Conservation (phyloP, 176 grass and related monocot genomes). For the Juncus effusus region DNA sequence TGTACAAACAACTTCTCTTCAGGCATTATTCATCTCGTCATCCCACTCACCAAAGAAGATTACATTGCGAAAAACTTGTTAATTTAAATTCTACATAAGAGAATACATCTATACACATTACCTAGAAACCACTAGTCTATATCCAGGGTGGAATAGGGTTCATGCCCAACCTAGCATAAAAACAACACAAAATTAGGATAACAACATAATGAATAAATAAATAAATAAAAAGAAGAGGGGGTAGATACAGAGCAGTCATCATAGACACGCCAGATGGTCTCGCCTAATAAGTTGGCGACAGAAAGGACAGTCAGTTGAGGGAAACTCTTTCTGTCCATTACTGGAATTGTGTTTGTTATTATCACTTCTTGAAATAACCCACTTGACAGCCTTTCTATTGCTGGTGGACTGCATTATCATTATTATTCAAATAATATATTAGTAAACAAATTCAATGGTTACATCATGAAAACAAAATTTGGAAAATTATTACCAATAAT, state of each 20-base stretch:
- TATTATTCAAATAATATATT: conserved; percentile 18
- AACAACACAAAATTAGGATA: background rate
- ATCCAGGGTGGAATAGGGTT: conserved; percentile 91
- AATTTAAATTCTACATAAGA: background rate
- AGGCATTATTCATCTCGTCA: background rate
- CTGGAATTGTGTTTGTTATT: conserved; percentile 87
- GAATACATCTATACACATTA: background rate
- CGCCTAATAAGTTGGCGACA: conserved; percentile 96
- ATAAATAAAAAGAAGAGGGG: conserved; percentile 1
- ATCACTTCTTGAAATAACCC: conserved; percentile 99
- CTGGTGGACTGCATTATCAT: conserved; percentile 59
- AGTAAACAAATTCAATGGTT: background rate
- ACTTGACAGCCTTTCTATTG: conserved; percentile 89
- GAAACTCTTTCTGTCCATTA: conserved; percentile 71
- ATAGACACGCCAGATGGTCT: conserved; percentile 92
- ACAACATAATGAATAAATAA: background rate
- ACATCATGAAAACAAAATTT: conserved; percentile 8
- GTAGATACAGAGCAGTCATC: conserved; percentile 92
- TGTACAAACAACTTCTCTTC: conserved; percentile 2
- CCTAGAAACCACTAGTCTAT: conserved; percentile 50
- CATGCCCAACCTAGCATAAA: conserved; percentile 62
- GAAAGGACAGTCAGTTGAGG: conserved; percentile 89
- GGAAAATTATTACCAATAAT: background rate
- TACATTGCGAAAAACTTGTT: background rate
- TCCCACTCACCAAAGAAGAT: too few species aligned